Base-by-base conservation (phyloP, 768 basidiomycete genomes). In the Austroboletus eburneus region DNA sequence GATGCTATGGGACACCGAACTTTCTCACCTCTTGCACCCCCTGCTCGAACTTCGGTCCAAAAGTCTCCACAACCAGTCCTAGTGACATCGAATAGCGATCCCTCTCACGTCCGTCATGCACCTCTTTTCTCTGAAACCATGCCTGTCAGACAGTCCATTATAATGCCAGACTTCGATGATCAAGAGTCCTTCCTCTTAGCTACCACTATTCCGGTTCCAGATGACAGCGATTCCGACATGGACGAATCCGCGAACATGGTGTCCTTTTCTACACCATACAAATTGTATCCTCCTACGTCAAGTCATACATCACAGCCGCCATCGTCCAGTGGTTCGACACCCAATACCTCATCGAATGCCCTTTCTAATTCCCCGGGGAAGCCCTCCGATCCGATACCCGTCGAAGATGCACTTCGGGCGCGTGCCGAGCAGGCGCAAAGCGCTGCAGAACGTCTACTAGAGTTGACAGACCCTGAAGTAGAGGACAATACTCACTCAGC, bases 381-480 rank as follows among this genome's bases (percentile, higher is more conserved):
- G 52, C 71, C 73, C 53, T 63, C 75, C 54, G 42, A 71, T 69
- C 13, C 32, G 38, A 72, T 81, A 12, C 77, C 78, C 17, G 71
- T 93, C 4, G 92, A 94, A 58, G 93, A 95, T 60, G 91, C 85
- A 24, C 65, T 95, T 55, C 78, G 84, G 36, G 89, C 89, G 3
- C 80, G 89, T 43, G 93, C 94, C 2, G 88, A 89, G 56, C 94
- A 96, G 62, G 94, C 94, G 0, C 90, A 93, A 62, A 92, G 90
- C 60, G 89, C 92, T 8, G 94, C 94, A 1, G 85, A 91, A 62
- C 78, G 90, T 40, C 68, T 97, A 22, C 63, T 95, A 32, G 94
- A 96, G 63, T 75, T 95, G 14, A 85, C 89, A 12, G 88, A 91
- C 51, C 79, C 85, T 13, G 88, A 90, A 39, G 85, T 81, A 12